Evolutionary conservation across 1,139 yeast genomes (phyloP).

Genomic region (Hemisphaericaspora xylanilytica): DNA sequence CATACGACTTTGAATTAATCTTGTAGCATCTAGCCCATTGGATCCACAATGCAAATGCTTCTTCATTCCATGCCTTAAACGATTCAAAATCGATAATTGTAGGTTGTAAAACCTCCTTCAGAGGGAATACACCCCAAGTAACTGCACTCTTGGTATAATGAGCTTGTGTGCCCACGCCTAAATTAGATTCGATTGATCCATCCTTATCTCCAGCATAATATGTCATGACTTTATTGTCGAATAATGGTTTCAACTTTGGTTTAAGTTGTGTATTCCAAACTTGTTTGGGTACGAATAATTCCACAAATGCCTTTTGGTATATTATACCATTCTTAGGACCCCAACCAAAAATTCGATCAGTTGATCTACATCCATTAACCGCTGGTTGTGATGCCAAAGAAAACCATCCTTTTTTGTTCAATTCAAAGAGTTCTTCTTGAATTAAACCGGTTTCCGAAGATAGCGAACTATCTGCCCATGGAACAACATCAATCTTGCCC

Average conservation of each 20-base stretch:
- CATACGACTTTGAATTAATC: conserved; percentile 50
- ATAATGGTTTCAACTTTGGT: conserved; percentile 47
- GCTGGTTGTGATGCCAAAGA: conserved; percentile 97
- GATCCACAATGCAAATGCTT: conserved; percentile 84
- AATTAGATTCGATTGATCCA: conserved; percentile 60
- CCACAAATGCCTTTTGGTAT: conserved; percentile 89
- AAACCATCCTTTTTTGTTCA: conserved; percentile 75
- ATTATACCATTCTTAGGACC: conserved; percentile 90
- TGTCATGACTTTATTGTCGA: conserved; percentile 48
- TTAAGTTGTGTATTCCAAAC: conserved; percentile 62
- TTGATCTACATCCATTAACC: conserved; percentile 69
- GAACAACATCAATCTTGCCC: conserved; percentile 72
- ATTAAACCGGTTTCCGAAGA: conserved; percentile 89
- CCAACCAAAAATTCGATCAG: conserved; percentile 94
- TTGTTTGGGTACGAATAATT: conserved; percentile 76
- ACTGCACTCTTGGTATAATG: conserved; percentile 62
- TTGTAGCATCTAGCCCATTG: conserved; percentile 89
- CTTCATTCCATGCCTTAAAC: conserved; percentile 90
- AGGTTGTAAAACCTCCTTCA: conserved; percentile 80
- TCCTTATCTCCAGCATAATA: conserved; percentile 68
- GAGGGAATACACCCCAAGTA: conserved; percentile 96
- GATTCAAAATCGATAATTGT: conserved; percentile 87
- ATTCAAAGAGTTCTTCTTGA: conserved; percentile 81
- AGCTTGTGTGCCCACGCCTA: conserved; percentile 32
- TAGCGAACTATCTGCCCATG: conserved; percentile 87